Conservation (phyloP, 768 basidiomycete species). For the Hericium alpestre region DNA sequence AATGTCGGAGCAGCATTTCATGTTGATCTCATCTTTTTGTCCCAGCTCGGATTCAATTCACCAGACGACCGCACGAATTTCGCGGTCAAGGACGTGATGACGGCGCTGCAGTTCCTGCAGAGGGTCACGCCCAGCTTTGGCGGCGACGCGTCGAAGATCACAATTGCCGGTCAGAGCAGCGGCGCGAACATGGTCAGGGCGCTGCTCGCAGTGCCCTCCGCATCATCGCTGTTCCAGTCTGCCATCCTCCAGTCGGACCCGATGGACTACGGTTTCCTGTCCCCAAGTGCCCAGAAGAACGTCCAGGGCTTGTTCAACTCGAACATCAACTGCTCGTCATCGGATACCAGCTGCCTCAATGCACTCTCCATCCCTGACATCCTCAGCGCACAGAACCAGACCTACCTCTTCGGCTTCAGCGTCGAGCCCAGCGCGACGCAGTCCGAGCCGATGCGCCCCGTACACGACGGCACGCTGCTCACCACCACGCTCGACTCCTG, state of each 20-base stretch:
- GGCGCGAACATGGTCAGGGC: conserved; percentile 73
- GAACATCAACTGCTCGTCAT: conserved; percentile 34
- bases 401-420: conserved; percentile 30
- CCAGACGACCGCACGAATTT: conserved; percentile 64
- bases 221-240: conserved; percentile 58
- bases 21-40: conserved; percentile 3
- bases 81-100: conserved; percentile 58
- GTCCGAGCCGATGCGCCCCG: conserved; percentile 53
- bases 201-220: conserved; percentile 63
- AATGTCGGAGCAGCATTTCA: no score
- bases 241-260: conserved; percentile 84
- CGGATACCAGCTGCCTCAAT: conserved; percentile 39
- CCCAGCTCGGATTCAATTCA: conserved; percentile 63
- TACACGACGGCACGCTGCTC: conserved; percentile 58
- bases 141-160: conserved; percentile 54
- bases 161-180: conserved; percentile 73
- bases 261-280: conserved; percentile 70
- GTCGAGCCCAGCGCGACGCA: conserved; percentile 45
- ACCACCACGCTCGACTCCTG: conserved; percentile 55
- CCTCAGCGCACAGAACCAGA: conserved; percentile 39
- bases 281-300: conserved; percentile 37
- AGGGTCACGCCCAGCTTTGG: conserved; percentile 52
- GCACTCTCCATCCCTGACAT: conserved; percentile 39
- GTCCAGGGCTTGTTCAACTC: conserved; percentile 44
- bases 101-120: conserved; percentile 53